Evolutionary conservation across 2,329 filamentous ascomycete species (phyloP), one percentile per base, ranked within the genome.

Genomic region (Xylaria sp.): DNA sequence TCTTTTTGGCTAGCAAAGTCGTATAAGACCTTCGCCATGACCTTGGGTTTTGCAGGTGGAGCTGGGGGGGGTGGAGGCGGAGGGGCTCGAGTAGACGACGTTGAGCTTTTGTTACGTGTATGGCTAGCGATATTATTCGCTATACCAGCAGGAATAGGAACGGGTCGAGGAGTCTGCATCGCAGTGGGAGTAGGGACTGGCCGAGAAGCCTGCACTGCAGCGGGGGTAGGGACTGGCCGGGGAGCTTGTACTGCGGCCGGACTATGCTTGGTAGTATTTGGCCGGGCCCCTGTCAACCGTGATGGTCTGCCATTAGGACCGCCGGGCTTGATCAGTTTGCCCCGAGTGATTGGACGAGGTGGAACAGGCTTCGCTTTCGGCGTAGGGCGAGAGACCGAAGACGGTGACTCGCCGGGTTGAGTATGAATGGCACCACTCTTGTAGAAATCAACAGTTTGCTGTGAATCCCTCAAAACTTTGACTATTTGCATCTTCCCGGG

Each of bases 371-470:
- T 97, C 68, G 89, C 91, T 78, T 92, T 93, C 0, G 96, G 96
- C 59, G 93, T 97, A 1, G 93, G 93, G 72, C 86, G 90, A 5
- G 95, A 97, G 7, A 88, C 84, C 0, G 94, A 97, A 77, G 88
- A 94, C 10, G 95, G 86, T 27, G 93, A 87, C 79, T 98, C 93
- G 70, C 96, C 96, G 49, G 86, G 88, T 50, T 90, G 90, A 0
- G 94, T 97, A 78, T 97, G 96, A 61, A 99, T 89, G 17, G 90
- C 90, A 66, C 92, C 90, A 78, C 94, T 97, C 87, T 99, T 99
- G 85, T 99, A 99, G 69, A 89, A 87, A 79, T 99, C 96, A 54
- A 90, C 90, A 3, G 85, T 82, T 59, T 91, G 86, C 59, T 89
- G 87, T 0, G 94, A 90, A 77, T 99, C 96, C 81, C 97, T 97